Percentiles rank a stretch among this genome's conserved stretches.
Conservation (phyloP, 1,284 basidiomycete genomes). For the Entoloma clypeatum region DNA sequence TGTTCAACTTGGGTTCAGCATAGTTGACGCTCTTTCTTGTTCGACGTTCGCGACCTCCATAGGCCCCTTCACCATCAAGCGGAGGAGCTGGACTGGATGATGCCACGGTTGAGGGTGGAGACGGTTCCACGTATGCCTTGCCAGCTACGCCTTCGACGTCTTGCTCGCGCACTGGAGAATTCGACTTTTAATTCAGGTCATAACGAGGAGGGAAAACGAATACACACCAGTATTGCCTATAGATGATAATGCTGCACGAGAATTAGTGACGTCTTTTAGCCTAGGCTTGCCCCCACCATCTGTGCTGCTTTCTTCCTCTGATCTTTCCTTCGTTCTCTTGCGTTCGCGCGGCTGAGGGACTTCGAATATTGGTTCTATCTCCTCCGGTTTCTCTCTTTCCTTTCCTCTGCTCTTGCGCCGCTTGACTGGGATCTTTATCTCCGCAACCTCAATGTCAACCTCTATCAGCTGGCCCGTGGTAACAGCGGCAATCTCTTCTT, state of each 20-base stretch:
- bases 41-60: constrained; percentile 60
- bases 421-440: constrained; percentile 26
- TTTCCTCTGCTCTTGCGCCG: constrained; percentile 37
- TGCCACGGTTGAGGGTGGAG: constrained; percentile 31
- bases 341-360: constrained; percentile 26
- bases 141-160: constrained; percentile 37
- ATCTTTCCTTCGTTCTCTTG: constrained; percentile 29
- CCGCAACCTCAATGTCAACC: constrained; percentile 18
- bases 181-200: too few species aligned
- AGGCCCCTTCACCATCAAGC: constrained; percentile 32
- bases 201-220: constrained; percentile 1
- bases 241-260: constrained; percentile 37
- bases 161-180: constrained; percentile 29
- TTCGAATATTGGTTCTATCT: constrained; percentile 25
- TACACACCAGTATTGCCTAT: constrained; percentile 38
- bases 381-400: constrained; percentile 28
- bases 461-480: constrained; percentile 15
- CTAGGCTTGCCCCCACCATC: constrained; percentile 42
- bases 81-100: constrained; percentile 47
- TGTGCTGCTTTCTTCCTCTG: constrained; percentile 35
- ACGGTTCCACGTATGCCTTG: constrained; percentile 19
- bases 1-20: constrained; percentile 85
- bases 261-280: constrained; percentile 66
- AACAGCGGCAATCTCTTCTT: constrained; percentile 46
- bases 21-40: constrained; percentile 83